phyloP scores from a whole-genome alignment of 1,284 basidiomycete species.

The Peniophora sp. region DNA sequence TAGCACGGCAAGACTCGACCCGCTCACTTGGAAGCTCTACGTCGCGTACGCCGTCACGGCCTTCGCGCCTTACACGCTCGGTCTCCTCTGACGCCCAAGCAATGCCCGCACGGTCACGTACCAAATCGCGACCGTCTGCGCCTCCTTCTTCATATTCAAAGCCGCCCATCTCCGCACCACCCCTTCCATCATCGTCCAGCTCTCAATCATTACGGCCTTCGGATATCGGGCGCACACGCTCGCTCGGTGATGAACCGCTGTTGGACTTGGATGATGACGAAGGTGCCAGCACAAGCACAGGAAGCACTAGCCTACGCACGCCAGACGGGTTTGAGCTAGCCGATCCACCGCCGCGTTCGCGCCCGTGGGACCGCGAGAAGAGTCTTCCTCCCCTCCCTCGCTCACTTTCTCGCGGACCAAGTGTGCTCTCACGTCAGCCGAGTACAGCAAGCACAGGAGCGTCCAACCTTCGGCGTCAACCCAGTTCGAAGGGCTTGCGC shows the following conservation, averaged over 20 bases:
- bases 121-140: background rate
- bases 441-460: conserved; percentile 3
- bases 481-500: background rate
- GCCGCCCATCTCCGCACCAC: conserved; percentile 6
- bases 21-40: conserved; percentile 17
- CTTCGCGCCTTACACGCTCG: conserved; percentile 25
- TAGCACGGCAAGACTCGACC: conserved; percentile 32
- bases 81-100: conserved; percentile 14
- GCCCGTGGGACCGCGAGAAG: conserved; percentile 15
- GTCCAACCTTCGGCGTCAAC: background rate
- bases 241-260: background rate
- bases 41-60: conserved; percentile 7
- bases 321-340: conserved; percentile 18
- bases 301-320: conserved; percentile 38
- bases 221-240: background rate
- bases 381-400: conserved; percentile 12
- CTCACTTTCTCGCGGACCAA: background rate
- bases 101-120: background rate
- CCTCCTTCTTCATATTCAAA: background rate
- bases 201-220: background rate
- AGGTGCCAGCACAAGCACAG: conserved; percentile 27
- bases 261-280: conserved; percentile 8
- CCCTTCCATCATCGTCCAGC: conserved; percentile 6
- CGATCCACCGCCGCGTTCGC: background rate
- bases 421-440: conserved; percentile 6